These are phyloP conservation scores for Xylaria sp. DNA, from an alignment of 2,329 filamentous ascomycete species.

Conservation along the genomic window DNA sequence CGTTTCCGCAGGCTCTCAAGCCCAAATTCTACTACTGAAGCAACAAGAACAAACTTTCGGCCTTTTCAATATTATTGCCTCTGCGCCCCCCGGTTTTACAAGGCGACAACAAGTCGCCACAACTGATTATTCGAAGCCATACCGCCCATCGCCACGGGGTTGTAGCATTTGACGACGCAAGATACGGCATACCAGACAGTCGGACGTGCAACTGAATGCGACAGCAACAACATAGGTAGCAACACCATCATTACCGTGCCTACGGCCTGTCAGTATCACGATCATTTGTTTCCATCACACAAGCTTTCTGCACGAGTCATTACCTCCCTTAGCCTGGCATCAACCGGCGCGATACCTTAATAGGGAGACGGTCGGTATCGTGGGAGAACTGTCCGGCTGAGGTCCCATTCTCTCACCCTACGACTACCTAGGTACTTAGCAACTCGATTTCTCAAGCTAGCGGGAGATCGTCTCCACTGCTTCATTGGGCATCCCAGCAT, in stretches of 20 bases:
- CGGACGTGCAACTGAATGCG: slow-evolving; percentile 1
- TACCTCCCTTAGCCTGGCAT: not conserved
- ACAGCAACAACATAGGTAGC: not conserved
- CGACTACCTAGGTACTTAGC: not conserved
- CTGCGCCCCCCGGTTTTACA: not conserved
- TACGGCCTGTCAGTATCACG: not conserved
- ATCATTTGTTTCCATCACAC: not conserved
- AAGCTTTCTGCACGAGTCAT: slow-evolving; percentile 22
- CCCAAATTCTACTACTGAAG: not conserved
- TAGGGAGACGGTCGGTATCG: slow-evolving; percentile 7
- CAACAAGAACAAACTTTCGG: not conserved
- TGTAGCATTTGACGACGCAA: not conserved
- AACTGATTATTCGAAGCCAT: not conserved
- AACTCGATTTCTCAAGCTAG: not conserved
- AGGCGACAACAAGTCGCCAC: slow-evolving; percentile 11
- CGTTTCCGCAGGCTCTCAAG: not conserved
- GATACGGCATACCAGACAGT: not conserved
- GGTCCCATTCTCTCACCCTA: not conserved
- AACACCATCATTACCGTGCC: not conserved
- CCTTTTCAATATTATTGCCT: not conserved
- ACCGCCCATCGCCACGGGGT: slow-evolving; percentile 1
- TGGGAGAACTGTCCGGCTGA: slow-evolving; percentile 12
- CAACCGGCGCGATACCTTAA: slow-evolving; percentile 21
- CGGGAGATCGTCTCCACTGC: not conserved
- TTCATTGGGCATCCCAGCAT: slow-evolving; percentile 7